A percentile compares a stretch with the other conserved stretches of the same genome.
Conservation (phyloP, 306 rosid species). For the Senna siamea region DNA sequence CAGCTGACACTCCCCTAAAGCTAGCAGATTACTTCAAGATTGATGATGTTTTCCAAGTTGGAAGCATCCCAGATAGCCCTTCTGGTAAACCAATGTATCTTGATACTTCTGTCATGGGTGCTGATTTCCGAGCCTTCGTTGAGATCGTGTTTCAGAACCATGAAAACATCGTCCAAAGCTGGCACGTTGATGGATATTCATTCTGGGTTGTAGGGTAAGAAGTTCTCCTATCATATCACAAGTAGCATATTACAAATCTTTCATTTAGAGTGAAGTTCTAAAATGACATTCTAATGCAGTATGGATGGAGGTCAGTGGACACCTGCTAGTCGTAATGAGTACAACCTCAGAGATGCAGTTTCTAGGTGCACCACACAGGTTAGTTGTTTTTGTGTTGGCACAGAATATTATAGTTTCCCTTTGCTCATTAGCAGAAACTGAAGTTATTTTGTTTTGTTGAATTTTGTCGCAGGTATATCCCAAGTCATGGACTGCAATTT, state of each 20-base stretch:
- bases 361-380: slow-evolving; percentile 90
- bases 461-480: slow-evolving; percentile 74
- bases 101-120: slow-evolving; percentile 88
- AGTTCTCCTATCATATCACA: neutral
- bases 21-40: slow-evolving; percentile 88
- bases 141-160: slow-evolving; percentile 84
- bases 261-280: no score
- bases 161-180: slow-evolving; percentile 75
- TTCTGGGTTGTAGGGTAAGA: slow-evolving; percentile 98
- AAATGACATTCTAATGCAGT: slow-evolving; percentile 49
- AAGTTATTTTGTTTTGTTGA: neutral
- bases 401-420: neutral
- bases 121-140: slow-evolving; percentile 75
- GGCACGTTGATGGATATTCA: slow-evolving; percentile 85
- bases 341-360: slow-evolving; percentile 85
- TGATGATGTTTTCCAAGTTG: slow-evolving; percentile 67
- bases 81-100: slow-evolving; percentile 59
- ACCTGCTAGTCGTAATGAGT: slow-evolving; percentile 64
- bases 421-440: neutral
- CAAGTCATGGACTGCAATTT: slow-evolving; percentile 92
- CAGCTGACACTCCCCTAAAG: slow-evolving; percentile 83
- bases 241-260: neutral
- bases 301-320: slow-evolving; percentile 92
- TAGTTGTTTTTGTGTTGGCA: neutral
- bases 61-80: slow-evolving; percentile 76